Base-by-base conservation (phyloP, 345 rosid genomes). In the Firmiana major region DNA sequence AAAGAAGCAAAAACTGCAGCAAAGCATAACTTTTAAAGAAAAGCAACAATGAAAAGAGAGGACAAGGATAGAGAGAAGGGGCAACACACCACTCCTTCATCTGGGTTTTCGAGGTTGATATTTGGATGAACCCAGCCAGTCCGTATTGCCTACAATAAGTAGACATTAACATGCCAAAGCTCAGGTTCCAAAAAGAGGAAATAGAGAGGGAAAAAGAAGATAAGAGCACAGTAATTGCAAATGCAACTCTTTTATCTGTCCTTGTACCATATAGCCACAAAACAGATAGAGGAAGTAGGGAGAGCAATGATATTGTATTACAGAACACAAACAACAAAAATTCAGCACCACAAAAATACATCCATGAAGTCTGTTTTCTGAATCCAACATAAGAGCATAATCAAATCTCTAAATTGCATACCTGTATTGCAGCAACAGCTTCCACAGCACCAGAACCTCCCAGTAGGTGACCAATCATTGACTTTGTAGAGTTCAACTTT, bases 111-210 rank as follows among this genome's bases (percentile, higher is more conserved):
- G 28, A 93, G 89, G 81, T 95, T 95, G 86, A 95, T 81, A 81
- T 93, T 93, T 67, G 99, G 99, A 86, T 95, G 99, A 82, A 93
- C 86, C 97, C 98, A 95, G 53, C 99, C 98, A 11, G 96, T 93
- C 69, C 83, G 81, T 89, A 95, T 95, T 75, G 99, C 99, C 98
- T 94, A 78, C 46, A 64, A 63, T 67, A 48, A 59, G 66, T 70
- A 76, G 21, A 71, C 57, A 70, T 78, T 59, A 81, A 34, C 48
- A 63, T 19, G 58, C 16, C 43, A 28, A 26, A 26, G 21, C 40
- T 71, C 59, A 31, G 71, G 13, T 66, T 31, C 67, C 10, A 12
- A 26, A 53, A 60, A 6, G 31, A 49, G 63, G 16, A 5, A 24
- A 10, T 53, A 51, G 65, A 57, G 66, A 49, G 15, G 8, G 9